Evolutionary conservation across 1,284 basidiomycete species (phyloP), one percentile per base, ranked within the genome.

Genomic region (Peniophora sp.): DNA sequence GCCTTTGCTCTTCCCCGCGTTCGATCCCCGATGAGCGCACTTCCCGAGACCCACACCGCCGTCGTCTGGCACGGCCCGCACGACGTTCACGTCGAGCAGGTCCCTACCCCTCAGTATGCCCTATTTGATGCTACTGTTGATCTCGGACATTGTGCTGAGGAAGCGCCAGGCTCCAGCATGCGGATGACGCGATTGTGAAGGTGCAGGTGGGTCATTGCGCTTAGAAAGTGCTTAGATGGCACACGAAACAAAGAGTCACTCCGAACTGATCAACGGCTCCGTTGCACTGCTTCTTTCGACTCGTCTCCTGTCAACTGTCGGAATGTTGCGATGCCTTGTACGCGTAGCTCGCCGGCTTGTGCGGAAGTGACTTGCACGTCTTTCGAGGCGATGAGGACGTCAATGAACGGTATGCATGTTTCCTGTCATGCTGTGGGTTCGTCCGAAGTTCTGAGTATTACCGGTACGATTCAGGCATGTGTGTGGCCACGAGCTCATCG

Each of bases 401-500:
- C 20, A 59, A 64, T 36, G 60, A 64, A 47, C 61, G 67, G 71
- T 74, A 55, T 22, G 44, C 59, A 45, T 27, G 57, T 58, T 35
- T 14, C 41, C 17, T 51, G 35, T 34, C 14, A 48, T 45, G 32
- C 41, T 47, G 45, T 46, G n/a, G 24, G 39, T 14, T 50, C 34
- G 27, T 23, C 34, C 36, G 35, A 43, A 34, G 20, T 54, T 19
- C 45, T 45, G 43, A 24, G 22, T 47, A 23, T 53, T 34, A 44
- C 44, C 36, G 32, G 20, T 47, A 11, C 6, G 14, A 41, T 41
- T 25, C 45, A 89, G 85, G 16, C 73, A 79, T 52, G 77, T 75
- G 14, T 81, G 74, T 57, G 92, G 92, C 3, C 92, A 95, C 62
- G 92, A 96, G 64, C 85, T 93, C 53, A 77, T 90, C 19, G 91